These are phyloP conservation scores for Thermoascus crustaceus DNA, from an alignment of 2,329 filamentous ascomycete genomes.

Conservation along the genomic window DNA sequence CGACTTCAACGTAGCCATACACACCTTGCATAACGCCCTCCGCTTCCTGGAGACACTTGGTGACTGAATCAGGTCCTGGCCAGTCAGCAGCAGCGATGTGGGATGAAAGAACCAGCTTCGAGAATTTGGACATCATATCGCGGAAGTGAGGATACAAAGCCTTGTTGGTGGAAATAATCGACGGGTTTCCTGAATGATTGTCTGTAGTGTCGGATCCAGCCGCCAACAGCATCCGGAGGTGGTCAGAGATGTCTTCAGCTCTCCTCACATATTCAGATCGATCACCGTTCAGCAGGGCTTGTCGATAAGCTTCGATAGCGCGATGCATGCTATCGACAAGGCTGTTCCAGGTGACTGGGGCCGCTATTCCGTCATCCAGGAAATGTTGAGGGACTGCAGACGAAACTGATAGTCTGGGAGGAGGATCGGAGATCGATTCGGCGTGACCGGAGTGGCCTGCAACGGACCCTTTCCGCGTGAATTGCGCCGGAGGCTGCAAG, in stretches of 20 bases:
- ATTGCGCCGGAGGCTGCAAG: conserved; percentile 12
- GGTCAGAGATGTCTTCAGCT: conserved; percentile 97
- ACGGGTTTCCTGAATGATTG: conserved; percentile 96
- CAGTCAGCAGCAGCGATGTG: conserved; percentile 96
- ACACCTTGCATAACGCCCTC: conserved; percentile 91
- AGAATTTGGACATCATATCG: conserved; percentile 99
- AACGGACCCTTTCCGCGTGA: conserved; percentile 21
- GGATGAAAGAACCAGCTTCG: conserved; percentile 95
- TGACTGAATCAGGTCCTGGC: conserved; percentile 84
- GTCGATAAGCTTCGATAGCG: conserved; percentile 81
- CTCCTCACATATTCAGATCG: conserved; percentile 85
- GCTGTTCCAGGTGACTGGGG: conserved; percentile 78
- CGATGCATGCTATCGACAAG: conserved; percentile 89
- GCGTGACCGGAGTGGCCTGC: conserved; percentile 44
- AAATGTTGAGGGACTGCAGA: conserved; percentile 66
- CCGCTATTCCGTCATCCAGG: conserved; percentile 77
- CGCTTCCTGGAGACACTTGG: conserved; percentile 95
- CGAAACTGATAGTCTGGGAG: conserved; percentile 34
- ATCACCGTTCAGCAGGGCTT: conserved; percentile 74
- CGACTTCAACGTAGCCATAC: conserved; percentile 93
- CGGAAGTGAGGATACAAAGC: conserved; percentile 93
- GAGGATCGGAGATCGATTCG: conserved; percentile 48
- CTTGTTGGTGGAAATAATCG: conserved; percentile 98
- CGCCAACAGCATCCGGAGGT: conserved; percentile 83
- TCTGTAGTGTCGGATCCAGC: conserved; percentile 95